phyloP scores from a whole-genome alignment of 495 filamentous ascomycete genomes.

The Hypoxylon cercidicola region DNA sequence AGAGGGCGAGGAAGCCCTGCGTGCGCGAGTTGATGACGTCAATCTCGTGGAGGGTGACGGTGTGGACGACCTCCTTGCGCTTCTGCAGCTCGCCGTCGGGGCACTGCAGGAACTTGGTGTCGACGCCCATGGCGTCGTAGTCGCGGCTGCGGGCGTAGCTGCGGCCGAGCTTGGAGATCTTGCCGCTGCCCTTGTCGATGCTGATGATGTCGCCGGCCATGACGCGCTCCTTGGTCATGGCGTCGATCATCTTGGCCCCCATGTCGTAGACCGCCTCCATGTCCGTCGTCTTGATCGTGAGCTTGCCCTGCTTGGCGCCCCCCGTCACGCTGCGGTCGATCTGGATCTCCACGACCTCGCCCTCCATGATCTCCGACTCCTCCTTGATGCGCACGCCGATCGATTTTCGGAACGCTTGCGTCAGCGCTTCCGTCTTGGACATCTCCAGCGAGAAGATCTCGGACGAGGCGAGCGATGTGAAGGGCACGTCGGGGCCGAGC shows the following conservation, averaged over 20 bases:
- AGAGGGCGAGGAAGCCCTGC: conserved; percentile 94
- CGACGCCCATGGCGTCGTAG: conserved; percentile 98
- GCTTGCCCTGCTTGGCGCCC: conserved; percentile 96
- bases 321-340: conserved; percentile 97
- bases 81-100: conserved; percentile 99
- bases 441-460: conserved; percentile 99
- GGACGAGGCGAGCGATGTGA: conserved; percentile 92
- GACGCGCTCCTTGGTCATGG: conserved; percentile 98
- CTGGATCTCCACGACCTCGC: conserved; percentile 98
- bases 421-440: conserved; percentile 98
- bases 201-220: conserved; percentile 98
- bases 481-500: conserved; percentile 91
- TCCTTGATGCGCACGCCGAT: conserved; percentile 98
- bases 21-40: conserved; percentile 99
- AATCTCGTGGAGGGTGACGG: conserved; percentile 96
- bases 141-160: conserved; percentile 94
- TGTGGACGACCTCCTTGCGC: conserved; percentile 95
- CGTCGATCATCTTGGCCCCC: conserved; percentile 99
- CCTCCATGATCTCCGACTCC: conserved; percentile 98
- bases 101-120: conserved; percentile 97
- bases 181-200: conserved; percentile 97
- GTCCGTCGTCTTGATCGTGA: conserved; percentile 99
- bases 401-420: conserved; percentile 95
- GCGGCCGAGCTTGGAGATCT: conserved; percentile 95
- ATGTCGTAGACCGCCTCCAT: conserved; percentile 99